Percentiles rank a stretch among this genome's conserved stretches.
These are phyloP conservation scores for Carpinus viminea DNA, from an alignment of 306 rosid genomes.

Conservation along the genomic window DNA sequence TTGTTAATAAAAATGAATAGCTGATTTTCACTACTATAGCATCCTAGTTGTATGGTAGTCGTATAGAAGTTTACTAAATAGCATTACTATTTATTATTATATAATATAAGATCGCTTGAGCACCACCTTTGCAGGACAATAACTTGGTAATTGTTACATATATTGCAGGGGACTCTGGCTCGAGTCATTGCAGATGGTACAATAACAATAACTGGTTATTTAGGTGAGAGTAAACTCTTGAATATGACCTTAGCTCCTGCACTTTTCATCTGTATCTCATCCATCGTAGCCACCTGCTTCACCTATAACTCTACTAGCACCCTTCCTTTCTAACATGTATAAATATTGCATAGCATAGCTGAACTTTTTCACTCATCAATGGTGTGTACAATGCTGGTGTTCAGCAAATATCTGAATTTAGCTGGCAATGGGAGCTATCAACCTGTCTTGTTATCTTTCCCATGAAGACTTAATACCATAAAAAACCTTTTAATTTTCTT, in stretches of 20 bases:
- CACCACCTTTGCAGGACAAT: too few species aligned
- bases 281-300: slow-evolving; percentile 72
- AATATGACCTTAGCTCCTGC: slow-evolving; percentile 73
- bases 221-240: slow-evolving; percentile 56
- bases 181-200: slow-evolving; percentile 88
- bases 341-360: slow-evolving; percentile 26
- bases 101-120: too few species aligned
- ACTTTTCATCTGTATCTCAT: slow-evolving; percentile 62
- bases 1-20: too few species aligned
- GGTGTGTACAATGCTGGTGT: neutral
- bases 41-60: too few species aligned
- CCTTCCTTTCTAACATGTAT: slow-evolving; percentile 11
- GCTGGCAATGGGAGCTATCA: neutral
- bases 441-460: neutral
- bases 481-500: neutral
- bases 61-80: too few species aligned
- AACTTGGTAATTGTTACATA: neutral
- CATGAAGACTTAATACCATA: neutral
- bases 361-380: slow-evolving; percentile 6
- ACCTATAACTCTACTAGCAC: slow-evolving; percentile 72
- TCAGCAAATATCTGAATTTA: neutral
- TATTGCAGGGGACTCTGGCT: slow-evolving; percentile 61
- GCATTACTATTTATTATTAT: too few species aligned
- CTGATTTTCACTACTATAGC: too few species aligned
- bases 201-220: slow-evolving; percentile 70